Percentiles rank a stretch among this genome's conserved stretches.
phyloP scores from a whole-genome alignment of 148 eudicot species.

The Euryodendron excelsum region DNA sequence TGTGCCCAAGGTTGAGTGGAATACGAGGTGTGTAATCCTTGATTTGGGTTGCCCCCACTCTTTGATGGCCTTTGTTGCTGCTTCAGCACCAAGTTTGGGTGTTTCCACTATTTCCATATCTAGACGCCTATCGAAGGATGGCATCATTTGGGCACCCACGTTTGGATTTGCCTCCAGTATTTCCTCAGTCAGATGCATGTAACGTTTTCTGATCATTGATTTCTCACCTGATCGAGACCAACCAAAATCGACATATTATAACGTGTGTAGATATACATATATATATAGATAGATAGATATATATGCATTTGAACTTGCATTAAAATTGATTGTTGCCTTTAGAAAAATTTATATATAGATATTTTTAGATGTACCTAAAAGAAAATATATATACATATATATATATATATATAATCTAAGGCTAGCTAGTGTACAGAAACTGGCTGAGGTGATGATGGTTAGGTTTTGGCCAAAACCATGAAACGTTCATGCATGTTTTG shows the following conservation, averaged over 20 bases:
- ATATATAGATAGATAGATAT: too few species aligned
- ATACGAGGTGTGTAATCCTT: constrained; percentile 13
- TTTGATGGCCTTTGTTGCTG: neutral
- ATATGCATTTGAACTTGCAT: too few species aligned
- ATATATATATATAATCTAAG: too few species aligned
- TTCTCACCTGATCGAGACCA: constrained; percentile 10
- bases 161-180: neutral
- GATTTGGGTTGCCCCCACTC: constrained; percentile 10
- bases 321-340: too few species aligned
- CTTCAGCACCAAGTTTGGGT: neutral
- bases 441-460: too few species aligned
- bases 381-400: too few species aligned
- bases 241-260: neutral
- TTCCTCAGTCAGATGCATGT: constrained; percentile 4
- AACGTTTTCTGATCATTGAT: neutral
- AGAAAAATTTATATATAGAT: too few species aligned
- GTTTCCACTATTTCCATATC: neutral
- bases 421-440: too few species aligned
- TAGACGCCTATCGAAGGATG: neutral
- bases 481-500: too few species aligned
- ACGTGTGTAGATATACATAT: too few species aligned
- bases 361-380: too few species aligned
- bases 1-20: neutral
- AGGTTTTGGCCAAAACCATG: too few species aligned
- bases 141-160: neutral